Evolutionary conservation across 345 rosid species (phyloP).

Genomic region (Pistacia atlantica): DNA sequence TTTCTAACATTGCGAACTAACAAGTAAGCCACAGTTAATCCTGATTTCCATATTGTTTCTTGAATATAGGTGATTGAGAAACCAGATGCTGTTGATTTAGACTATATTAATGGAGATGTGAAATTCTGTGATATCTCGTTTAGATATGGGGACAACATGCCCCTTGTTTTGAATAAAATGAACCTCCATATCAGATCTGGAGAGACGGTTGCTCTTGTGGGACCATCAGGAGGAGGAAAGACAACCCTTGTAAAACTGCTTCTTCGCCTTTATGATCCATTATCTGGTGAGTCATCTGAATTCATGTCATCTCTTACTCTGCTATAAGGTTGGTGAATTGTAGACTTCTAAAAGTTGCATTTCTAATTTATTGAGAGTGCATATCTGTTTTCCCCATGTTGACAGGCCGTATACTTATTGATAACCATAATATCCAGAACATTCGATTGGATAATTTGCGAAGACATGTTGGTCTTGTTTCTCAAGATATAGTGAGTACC

Average conservation of each 20-base stretch:
- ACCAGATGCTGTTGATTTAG: constrained; percentile 58
- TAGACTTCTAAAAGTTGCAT: not conserved
- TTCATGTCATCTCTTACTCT: not conserved
- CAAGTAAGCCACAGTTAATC: not conserved
- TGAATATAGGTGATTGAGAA: constrained; percentile 63
- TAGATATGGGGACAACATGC: constrained; percentile 55
- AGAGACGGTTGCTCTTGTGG: constrained; percentile 87
- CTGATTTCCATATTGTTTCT: constrained; percentile 14
- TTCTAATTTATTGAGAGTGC: constrained; percentile 5
- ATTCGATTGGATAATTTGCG: constrained; percentile 73
- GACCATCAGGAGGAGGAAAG: constrained; percentile 99
- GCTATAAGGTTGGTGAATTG: not conserved
- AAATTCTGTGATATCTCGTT: constrained; percentile 70
- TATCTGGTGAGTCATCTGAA: constrained; percentile 51
- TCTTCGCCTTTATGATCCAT: constrained; percentile 87
- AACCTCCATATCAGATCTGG: constrained; percentile 88
- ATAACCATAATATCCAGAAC: constrained; percentile 59
- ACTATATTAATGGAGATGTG: constrained; percentile 69
- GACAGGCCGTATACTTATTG: constrained; percentile 68
- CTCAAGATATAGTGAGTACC: constrained; percentile 84
- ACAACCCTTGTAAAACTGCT: constrained; percentile 92
- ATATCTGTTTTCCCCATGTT: constrained; percentile 11
- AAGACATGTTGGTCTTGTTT: constrained; percentile 85
- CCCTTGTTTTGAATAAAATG: constrained; percentile 62
- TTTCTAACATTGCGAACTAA: not conserved